Evolutionary conservation across 176 grass and related monocot genomes (phyloP).

Genomic region (Carex kokanica): DNA sequence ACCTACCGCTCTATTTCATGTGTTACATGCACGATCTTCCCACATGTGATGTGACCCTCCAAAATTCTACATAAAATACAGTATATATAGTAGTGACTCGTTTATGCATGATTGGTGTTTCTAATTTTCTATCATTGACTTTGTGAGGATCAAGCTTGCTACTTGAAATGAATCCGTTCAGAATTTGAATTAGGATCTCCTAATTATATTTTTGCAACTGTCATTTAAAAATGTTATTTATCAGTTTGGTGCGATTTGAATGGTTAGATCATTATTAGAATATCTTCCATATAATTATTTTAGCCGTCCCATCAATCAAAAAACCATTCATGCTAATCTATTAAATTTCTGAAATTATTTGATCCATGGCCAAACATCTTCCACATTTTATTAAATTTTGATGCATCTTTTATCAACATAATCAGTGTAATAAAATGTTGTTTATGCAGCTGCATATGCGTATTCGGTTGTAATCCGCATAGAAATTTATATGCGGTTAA

Average conservation of each 20-base stretch:
- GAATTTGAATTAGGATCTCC: not conserved
- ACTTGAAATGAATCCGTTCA: not conserved
- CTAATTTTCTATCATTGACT: not conserved
- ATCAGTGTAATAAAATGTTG: no score
- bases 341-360: not conserved
- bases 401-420: not conserved
- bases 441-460: no score
- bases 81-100: not conserved
- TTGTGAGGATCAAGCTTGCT: no score
- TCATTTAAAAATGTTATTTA: not conserved
- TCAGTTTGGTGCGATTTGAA: not conserved
- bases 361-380: not conserved
- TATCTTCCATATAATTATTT: not conserved
- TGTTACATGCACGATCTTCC: conserved; percentile 15
- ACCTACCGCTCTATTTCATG: not conserved
- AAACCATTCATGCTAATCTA: not conserved
- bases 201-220: not conserved
- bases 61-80: not conserved
- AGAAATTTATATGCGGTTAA: no score
- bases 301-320: not conserved
- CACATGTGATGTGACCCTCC: not conserved
- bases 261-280: not conserved
- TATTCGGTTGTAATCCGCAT: no score
- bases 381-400: not conserved
- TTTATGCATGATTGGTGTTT: not conserved